A percentile compares a stretch with the other conserved stretches of the same genome.
Conservation (phyloP, 108 stramenopile species). For the Nitzschia sp. region DNA sequence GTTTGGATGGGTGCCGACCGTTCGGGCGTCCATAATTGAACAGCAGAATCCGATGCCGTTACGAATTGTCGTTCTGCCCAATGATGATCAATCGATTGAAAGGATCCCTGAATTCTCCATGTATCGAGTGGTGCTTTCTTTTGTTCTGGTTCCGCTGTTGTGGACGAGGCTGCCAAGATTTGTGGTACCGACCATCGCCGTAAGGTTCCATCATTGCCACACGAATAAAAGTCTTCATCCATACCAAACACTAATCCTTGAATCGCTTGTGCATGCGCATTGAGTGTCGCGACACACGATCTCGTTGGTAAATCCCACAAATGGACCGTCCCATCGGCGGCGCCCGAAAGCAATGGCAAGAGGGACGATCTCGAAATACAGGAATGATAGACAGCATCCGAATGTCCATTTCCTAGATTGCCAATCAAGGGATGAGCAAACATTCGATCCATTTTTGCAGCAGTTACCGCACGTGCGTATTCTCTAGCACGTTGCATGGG, state of each 20-base stretch:
- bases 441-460: slow-evolving; percentile 98
- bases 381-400: slow-evolving; percentile 88
- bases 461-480: slow-evolving; percentile 92
- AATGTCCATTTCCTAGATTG: slow-evolving; percentile 91
- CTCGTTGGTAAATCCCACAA: slow-evolving; percentile 94
- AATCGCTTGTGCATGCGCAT: slow-evolving; percentile 70
- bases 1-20: slow-evolving; percentile 84
- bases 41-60: slow-evolving; percentile 89
- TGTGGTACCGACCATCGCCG: slow-evolving; percentile 67
- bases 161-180: slow-evolving; percentile 23
- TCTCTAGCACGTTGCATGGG: slow-evolving; percentile 86
- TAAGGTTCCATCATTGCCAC: slow-evolving; percentile 89
- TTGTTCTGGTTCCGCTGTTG: background rate
- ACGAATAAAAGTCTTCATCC: slow-evolving; percentile 84
- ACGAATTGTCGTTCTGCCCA: slow-evolving; percentile 86
- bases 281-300: slow-evolving; percentile 71
- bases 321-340: slow-evolving; percentile 91
- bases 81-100: slow-evolving; percentile 95
- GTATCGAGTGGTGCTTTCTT: slow-evolving; percentile 39
- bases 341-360: slow-evolving; percentile 88
- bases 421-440: slow-evolving; percentile 94
- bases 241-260: slow-evolving; percentile 72
- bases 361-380: slow-evolving; percentile 74
- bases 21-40: slow-evolving; percentile 91
- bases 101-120: slow-evolving; percentile 58